Evolutionary conservation across 2,329 filamentous ascomycete species (phyloP), one percentile per base, ranked within the genome.

Genomic region (Phyllosticta citriasiana): DNA sequence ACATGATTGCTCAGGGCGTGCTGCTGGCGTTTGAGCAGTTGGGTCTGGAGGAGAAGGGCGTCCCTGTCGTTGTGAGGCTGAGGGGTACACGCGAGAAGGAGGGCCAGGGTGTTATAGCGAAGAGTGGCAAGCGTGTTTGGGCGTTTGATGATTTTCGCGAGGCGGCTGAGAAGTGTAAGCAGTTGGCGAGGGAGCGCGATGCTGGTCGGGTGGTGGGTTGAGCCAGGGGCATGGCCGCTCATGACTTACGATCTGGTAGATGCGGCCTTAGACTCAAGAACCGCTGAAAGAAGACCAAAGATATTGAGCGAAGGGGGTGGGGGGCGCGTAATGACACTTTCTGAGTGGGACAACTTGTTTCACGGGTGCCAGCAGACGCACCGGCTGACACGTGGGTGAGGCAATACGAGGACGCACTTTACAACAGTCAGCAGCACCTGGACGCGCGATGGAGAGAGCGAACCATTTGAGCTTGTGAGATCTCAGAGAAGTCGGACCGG

Each of bases 1-100:
- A 91, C 66, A 91, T 92, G 88, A 92, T 92, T 71, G 89, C 89
- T 0, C 79, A 85, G 62, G 88, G 88, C 0, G 82, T 93, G 56
- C 78, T 92, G 26, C 68, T 89, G 66, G 88, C 88, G 1, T 91
- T 91, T 69, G 79, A 81, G 64, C 86, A 91, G 68, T 71, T 91
- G 59, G 76, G 83, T 8, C 80, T 88, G 67, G 75, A 72, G n/a
- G 79, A 75, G 63, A 75, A 73, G 65, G 69, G 68, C 16, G 64
- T 88, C 1, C 88, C 88, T 0, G 86, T 92, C 0, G 87, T 92
- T n/a, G 88, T 92, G 30, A 80, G 89, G 65, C 80, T 92, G 64
- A 79, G 88, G 63, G 88, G 89, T 7, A 91, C 88, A 14, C 89
- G 88, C 66, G 88, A 92, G 75, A 80, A 81, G 66, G 77, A 83